phyloP scores from a whole-genome alignment of 2,329 filamentous ascomycete genomes.

The Lachnellula occidentalis region DNA sequence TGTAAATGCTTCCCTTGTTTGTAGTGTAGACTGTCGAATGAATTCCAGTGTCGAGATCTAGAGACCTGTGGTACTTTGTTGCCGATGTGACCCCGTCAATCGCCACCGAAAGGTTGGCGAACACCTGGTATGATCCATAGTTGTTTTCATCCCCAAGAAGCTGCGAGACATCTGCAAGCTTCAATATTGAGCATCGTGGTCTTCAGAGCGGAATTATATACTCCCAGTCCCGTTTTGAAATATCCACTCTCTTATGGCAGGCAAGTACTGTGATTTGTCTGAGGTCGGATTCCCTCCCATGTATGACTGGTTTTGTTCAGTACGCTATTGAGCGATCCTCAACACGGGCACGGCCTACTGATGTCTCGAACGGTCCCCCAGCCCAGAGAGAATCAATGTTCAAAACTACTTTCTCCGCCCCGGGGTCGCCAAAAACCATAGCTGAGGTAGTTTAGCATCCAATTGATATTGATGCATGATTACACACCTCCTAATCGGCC shows the following conservation, averaged over 20 bases:
- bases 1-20: constrained; percentile 28
- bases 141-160: constrained; percentile 36
- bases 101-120: constrained; percentile 41
- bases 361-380: constrained; percentile 42
- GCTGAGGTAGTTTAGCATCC: constrained; percentile 21
- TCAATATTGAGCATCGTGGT: neutral
- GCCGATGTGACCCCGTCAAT: constrained; percentile 31
- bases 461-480: neutral
- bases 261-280: constrained; percentile 32
- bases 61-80: constrained; percentile 35
- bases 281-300: constrained; percentile 41
- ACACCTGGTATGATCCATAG: constrained; percentile 43
- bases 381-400: constrained; percentile 47
- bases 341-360: constrained; percentile 24
- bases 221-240: constrained; percentile 46
- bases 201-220: constrained; percentile 12
- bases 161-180: constrained; percentile 29
- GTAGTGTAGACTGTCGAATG: constrained; percentile 34
- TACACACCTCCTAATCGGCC: constrained; percentile 39
- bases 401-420: constrained; percentile 38
- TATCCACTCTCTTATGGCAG: constrained; percentile 41
- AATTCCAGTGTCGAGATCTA: constrained; percentile 41
- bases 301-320: constrained; percentile 33
- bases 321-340: neutral
- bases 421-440: constrained; percentile 39